phyloP scores from a whole-genome alignment of 306 rosid species.

The Citrullus mucosospermus region DNA sequence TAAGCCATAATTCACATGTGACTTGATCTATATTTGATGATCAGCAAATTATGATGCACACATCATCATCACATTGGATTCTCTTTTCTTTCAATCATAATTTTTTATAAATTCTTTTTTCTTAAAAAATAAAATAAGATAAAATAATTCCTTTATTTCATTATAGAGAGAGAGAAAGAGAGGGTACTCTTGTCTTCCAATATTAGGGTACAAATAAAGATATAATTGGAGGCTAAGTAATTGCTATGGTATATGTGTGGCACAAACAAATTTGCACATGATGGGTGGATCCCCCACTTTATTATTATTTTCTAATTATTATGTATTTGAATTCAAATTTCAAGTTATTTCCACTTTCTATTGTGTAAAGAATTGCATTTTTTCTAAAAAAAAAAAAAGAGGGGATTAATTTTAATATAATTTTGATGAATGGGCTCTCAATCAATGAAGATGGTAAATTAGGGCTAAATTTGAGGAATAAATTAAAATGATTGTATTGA shows the following conservation, averaged over 20 bases:
- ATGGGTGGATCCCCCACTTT: neutral
- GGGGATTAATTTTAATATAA: too few species aligned
- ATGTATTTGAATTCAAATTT: neutral
- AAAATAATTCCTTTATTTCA: neutral
- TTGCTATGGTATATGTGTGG: neutral
- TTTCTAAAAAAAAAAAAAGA: neutral
- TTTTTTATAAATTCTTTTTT: neutral
- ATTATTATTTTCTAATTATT: neutral
- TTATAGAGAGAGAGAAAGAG: neutral
- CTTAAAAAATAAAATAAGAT: too few species aligned
- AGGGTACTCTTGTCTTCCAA: neutral
- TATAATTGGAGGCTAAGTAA: neutral
- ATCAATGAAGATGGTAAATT: neutral
- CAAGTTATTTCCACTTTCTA: neutral
- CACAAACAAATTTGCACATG: neutral
- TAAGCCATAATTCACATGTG: neutral
- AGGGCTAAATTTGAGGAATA: neutral
- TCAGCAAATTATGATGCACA: neutral
- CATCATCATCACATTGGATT: conserved; percentile 3
- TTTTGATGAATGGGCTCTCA: neutral
- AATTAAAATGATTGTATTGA: neutral
- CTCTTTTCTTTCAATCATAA: neutral
- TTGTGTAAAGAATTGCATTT: neutral
- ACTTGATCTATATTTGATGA: neutral
- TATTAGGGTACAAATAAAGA: neutral